A percentile compares a stretch with the other conserved stretches of the same genome.
These are phyloP conservation scores for Trichoderma gracile DNA, from an alignment of 2,329 filamentous ascomycete genomes.

Conservation along the genomic window DNA sequence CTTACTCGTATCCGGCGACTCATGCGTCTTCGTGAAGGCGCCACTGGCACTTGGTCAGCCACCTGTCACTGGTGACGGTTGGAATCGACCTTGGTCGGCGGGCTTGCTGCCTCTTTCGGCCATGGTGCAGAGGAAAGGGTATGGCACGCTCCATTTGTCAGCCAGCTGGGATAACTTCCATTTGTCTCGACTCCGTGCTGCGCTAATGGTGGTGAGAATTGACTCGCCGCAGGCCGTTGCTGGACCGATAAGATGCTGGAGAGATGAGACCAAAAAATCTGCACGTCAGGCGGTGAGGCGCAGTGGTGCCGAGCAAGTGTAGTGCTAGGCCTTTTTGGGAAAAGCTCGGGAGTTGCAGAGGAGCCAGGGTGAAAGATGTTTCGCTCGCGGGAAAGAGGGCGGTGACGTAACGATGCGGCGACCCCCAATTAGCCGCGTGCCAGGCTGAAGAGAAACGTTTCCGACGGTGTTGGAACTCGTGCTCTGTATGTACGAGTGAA, in stretches of 20 bases:
- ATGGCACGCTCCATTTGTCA: constrained; percentile 25
- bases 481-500: no score
- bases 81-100: constrained; percentile 17
- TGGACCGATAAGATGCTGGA: constrained; percentile 20
- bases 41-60: constrained; percentile 14
- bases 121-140: constrained; percentile 13
- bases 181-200: constrained; percentile 14
- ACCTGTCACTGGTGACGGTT: constrained; percentile 9
- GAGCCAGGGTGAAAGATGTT: neutral
- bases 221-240: constrained; percentile 15
- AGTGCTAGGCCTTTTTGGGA: constrained; percentile 2
- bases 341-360: constrained; percentile 19
- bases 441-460: neutral
- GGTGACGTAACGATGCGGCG: constrained; percentile 23
- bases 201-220: constrained; percentile 23
- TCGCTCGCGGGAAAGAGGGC: neutral
- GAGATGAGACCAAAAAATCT: constrained; percentile 25
- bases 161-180: constrained; percentile 9
- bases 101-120: constrained; percentile 31
- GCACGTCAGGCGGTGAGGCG: constrained; percentile 28
- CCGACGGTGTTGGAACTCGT: constrained; percentile 1
- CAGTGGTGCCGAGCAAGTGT: constrained; percentile 3
- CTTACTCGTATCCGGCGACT: constrained; percentile 23
- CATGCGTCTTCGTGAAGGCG: neutral
- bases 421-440: constrained; percentile 20